Base-by-base conservation (phyloP, 2,329 filamentous ascomycete genomes). In the Fusarium kyushuense region DNA sequence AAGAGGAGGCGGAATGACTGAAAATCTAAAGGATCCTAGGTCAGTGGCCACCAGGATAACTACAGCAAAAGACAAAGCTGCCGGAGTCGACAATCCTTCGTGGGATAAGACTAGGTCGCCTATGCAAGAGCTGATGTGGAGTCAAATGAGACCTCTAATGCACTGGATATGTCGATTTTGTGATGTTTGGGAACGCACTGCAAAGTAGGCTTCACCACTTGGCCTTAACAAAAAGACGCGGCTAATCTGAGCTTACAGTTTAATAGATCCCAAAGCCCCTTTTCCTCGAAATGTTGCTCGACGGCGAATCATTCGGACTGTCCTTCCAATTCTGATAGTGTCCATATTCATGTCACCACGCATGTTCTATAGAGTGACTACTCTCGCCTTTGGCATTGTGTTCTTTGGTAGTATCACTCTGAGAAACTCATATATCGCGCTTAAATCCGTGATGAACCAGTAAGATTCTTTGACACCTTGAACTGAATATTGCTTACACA, bases 71-170 rank as follows among this genome's bases (percentile, higher is more conserved):
- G 80, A 79, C 5, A 75, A 76, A n/a, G 78, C 81, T 0, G 65
- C 68, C 0, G 89, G 89, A 3, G 80, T 78, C 0, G 81, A 69
- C 1, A 59, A 58, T 0, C 69, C 69, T 1, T 68, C 84, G 12
- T 79, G 91, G 59, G 90, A 94, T 77, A 94, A 94, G 79, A 91
- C 91, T 5, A 93, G 92, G 74, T 84, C 90, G 14, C 92, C 91
- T 0, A 90, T 94, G 83, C 89, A 91, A 72, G 88, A 88, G 9
- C 87, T 88, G 0, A 90, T 94, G 78, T 93, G 91, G 90, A 86
- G 84, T 12, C 89, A 91, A 74, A 91, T 92, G 80, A 83, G 90
- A 42, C 89, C 90, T 0, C 77, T 90, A 14, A 93, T 94, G 90
- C 82, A 83, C 54, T 75, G 73, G 0, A 72, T 83, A 7, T 77